Conservation (phyloP, 441 rosid species). For the Mallotus japonicus region DNA sequence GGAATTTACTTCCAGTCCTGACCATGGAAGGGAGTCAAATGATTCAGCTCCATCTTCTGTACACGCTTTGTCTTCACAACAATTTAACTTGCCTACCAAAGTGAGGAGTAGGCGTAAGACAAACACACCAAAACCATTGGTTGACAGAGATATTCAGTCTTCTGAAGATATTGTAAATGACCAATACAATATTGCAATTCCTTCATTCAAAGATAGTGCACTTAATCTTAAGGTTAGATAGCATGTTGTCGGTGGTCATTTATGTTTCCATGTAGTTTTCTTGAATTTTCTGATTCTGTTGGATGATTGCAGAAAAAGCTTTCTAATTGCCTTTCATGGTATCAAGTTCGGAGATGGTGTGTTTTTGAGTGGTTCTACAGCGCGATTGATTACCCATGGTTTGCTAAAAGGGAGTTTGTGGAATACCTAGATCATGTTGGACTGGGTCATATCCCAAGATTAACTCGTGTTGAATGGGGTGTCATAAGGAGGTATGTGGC, state of each 20-base stretch:
- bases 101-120: constrained; percentile 72
- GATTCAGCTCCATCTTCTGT: constrained; percentile 43
- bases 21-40: constrained; percentile 42
- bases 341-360: constrained; percentile 79
- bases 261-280: constrained; percentile 4
- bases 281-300: constrained; percentile 6
- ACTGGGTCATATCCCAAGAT: constrained; percentile 83
- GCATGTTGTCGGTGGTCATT: constrained; percentile 14
- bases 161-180: constrained; percentile 38
- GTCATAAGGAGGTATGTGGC: constrained; percentile 78
- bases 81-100: constrained; percentile 46
- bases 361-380: constrained; percentile 93
- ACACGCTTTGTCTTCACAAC: constrained; percentile 39
- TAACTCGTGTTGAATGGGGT: constrained; percentile 98
- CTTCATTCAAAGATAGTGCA: constrained; percentile 33
- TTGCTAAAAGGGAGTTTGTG: constrained; percentile 91
- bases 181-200: constrained; percentile 35
- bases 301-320: constrained; percentile 63
- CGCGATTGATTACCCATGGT: constrained; percentile 98
- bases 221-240: constrained; percentile 52
- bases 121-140: constrained; percentile 45
- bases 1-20: constrained; percentile 43
- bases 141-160: constrained; percentile 37
- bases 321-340: constrained; percentile 61
- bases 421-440: constrained; percentile 95